Base-by-base conservation (phyloP, 768 basidiomycete genomes). In the Lyophyllum decastes region DNA sequence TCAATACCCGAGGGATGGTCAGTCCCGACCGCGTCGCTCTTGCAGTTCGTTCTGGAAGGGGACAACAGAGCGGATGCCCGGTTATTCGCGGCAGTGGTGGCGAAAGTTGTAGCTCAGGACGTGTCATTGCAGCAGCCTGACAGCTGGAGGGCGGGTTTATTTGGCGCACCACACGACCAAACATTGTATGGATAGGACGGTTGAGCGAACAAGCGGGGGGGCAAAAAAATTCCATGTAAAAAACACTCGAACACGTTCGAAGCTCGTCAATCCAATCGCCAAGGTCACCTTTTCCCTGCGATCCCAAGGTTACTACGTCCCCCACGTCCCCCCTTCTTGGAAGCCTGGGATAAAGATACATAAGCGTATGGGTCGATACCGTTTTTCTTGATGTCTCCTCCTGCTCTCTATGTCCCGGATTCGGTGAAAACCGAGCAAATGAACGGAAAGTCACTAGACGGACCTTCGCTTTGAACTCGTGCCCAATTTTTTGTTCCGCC, bases 401-500 rank as follows among this genome's bases (percentile, higher is more conserved):
- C 92, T 22, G 95, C 97, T 77, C 87, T 92, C 96, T 98, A 72
- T 52, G 61, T 41, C 40, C 40, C 53, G n/a, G 54, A 46, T 47
- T 53, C 38, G 65, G 46, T 43, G 24, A 60, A 30, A 52, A 52
- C 14, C 24, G 21, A 22, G 22, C 25, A 43, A 58, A 58, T 27
- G 49, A 10, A 21, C 38, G 14, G 54, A 11, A 58, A 54, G 40
- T 45, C 6, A 41, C 21, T 59, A 10, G 8, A 72, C 86, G 55
- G 63, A 94, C 95, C 87, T 95, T 98, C 27, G 97, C 93, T 71
- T 90, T 95, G 81, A 97, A 98, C 71, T 98, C 95, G 14, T 86
- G 85, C 12, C 97, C 97, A 82, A 82, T 65, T 58, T 72, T 77
- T 27, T 67, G 61, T 33, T 76, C 75, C 70, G 81, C 48, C 71